A percentile compares a stretch with the other conserved stretches of the same genome.
Evolutionary conservation across 2,329 filamentous ascomycete genomes (phyloP).

Genomic region (Colletotrichum sp.): DNA sequence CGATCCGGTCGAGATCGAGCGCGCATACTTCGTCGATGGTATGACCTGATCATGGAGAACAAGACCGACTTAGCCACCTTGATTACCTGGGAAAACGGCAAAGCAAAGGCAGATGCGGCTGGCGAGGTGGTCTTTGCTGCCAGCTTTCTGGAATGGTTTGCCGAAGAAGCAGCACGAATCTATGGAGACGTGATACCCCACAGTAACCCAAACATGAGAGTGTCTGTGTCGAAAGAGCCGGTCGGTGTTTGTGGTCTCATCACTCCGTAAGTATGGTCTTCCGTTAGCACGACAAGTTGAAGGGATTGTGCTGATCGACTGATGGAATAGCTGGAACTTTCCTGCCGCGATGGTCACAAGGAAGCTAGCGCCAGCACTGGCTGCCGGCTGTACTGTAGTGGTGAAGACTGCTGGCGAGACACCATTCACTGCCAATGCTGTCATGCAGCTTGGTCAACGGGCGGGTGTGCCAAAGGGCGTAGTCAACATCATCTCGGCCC

Average conservation of each 20-base stretch:
- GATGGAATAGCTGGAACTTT: conserved; percentile 79
- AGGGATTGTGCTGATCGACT: background rate
- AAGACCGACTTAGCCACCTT: conserved; percentile 80
- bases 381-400: conserved; percentile 94
- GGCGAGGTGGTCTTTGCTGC: conserved; percentile 77
- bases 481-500: conserved; percentile 84
- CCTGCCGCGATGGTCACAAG: conserved; percentile 78
- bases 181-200: conserved; percentile 80
- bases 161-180: conserved; percentile 75
- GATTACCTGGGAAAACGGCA: conserved; percentile 91
- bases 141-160: conserved; percentile 82
- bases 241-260: conserved; percentile 87
- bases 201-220: conserved; percentile 72
- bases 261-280: conserved; percentile 65
- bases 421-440: conserved; percentile 85
- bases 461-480: conserved; percentile 92
- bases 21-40: conserved; percentile 79
- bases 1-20: conserved; percentile 78
- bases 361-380: conserved; percentile 77
- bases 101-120: conserved; percentile 77
- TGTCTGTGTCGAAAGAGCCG: conserved; percentile 83
- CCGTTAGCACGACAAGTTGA: background rate
- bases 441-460: conserved; percentile 84
- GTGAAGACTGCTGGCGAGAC: conserved; percentile 92
- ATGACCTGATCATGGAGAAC: conserved; percentile 80